Evolutionary conservation across 768 basidiomycete genomes (phyloP), one percentile per base, ranked within the genome.

Genomic region (Termitomyces eurrhizus): DNA sequence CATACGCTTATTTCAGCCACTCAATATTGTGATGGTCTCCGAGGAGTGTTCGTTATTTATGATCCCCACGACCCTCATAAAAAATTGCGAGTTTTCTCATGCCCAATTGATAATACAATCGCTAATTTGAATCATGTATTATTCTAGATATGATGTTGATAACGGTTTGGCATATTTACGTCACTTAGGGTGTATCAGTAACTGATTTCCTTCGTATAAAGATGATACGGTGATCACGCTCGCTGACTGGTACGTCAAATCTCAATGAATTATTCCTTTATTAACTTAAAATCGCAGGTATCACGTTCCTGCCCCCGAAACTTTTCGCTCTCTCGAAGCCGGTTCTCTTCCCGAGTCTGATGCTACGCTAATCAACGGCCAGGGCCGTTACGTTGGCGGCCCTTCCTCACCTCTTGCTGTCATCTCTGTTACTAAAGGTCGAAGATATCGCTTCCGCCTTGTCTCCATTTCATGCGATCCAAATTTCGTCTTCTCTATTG

Each of bases 381-480:
- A 65, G n/a, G 83, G 84, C 21, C 79, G 83, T 46, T 79, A 76
- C 63, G 9, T 62, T 5, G 77, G 73, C 6, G 81, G 82, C 3
- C 79, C 82, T 6, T 35, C 60, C 1, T 65, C 70, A 1, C 66
- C 73, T 2, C 72, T 85, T 24, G 64, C 84, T 0, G 75, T 84
- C 3, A 69, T 86, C 59, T 72, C 73, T 39, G 82, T 87, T 24
- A 48, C 66, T 4, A 59, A 52, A 0, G 75, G 77, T 13, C 69
- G 67, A 49, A 74, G 82, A 4, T 86, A 86, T 64, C 78, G 86
- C 16, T 81, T 87, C 71, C 78, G 85, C 4, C 42, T 88, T 1
- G 62, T 87, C 36, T 72, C 75, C 6, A 75, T 78, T 5, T 80
- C 84, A 24, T 87, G 86, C 65, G 75, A 78, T 57, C 75, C 79